phyloP scores from a whole-genome alignment of 306 rosid species.

The Malus sieversii region DNA sequence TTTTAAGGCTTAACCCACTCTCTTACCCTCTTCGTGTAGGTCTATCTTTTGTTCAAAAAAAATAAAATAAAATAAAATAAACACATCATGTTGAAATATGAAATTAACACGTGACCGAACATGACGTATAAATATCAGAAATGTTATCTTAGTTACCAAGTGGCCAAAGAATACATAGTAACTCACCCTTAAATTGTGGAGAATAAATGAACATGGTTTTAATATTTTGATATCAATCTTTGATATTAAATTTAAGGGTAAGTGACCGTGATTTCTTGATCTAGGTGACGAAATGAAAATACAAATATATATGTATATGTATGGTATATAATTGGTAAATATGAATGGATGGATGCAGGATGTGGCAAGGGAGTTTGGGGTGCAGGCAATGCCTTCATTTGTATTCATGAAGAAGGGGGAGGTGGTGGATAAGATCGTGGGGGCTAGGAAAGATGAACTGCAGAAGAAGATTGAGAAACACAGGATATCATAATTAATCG shows the following conservation, averaged over 20 bases:
- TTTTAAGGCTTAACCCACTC: too few species aligned
- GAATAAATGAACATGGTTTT: too few species aligned
- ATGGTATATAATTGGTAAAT: neutral
- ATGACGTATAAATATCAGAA: neutral
- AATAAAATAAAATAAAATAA: too few species aligned
- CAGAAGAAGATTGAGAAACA: slow-evolving; percentile 52
- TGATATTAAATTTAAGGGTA: neutral
- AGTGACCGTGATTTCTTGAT: neutral
- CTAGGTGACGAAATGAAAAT: neutral
- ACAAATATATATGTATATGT: neutral
- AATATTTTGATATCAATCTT: neutral
- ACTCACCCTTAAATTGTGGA: neutral
- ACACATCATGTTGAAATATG: neutral
- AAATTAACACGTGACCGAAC: too few species aligned
- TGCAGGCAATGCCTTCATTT: slow-evolving; percentile 67
- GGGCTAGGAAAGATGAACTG: slow-evolving; percentile 64
- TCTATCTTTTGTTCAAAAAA: too few species aligned
- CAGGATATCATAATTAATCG: slow-evolving; percentile 17
- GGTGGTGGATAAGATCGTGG: slow-evolving; percentile 46
- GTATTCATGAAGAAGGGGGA: slow-evolving; percentile 54
- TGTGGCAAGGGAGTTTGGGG: slow-evolving; percentile 51
- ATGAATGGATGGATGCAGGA: slow-evolving; percentile 31
- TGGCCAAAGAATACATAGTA: neutral
- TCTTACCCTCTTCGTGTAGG: too few species aligned
- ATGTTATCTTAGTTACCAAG: neutral